A percentile compares a stretch with the other conserved stretches of the same genome.
These are phyloP conservation scores for Fusarium robinianum DNA, from an alignment of 2,329 filamentous ascomycete species.

Conservation along the genomic window DNA sequence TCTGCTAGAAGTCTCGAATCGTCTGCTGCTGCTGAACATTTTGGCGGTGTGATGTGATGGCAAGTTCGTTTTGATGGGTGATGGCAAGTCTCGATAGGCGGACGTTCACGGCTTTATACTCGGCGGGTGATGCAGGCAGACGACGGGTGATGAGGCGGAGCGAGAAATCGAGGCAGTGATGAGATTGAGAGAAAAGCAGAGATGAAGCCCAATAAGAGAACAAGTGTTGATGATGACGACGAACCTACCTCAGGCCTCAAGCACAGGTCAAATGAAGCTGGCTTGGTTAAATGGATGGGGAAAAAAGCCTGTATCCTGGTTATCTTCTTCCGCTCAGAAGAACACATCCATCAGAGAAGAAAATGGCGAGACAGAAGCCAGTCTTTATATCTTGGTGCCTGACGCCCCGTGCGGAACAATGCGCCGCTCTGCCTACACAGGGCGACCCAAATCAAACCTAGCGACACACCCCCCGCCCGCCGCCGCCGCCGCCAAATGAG, in stretches of 20 bases:
- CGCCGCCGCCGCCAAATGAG: slow-evolving; percentile 14
- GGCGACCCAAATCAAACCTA: too few relatives aligned
- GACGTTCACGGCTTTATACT: slow-evolving; percentile 17
- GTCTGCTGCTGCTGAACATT: slow-evolving; percentile 54
- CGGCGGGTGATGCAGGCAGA: too few relatives aligned
- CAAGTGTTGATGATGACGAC: slow-evolving; percentile 17
- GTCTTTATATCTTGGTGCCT: slow-evolving; percentile 36
- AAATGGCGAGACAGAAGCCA: slow-evolving; percentile 16
- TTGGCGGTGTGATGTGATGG: slow-evolving; percentile 12
- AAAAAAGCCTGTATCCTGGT: slow-evolving; percentile 28
- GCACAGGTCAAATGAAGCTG: slow-evolving; percentile 19
- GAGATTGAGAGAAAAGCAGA: slow-evolving; percentile 10
- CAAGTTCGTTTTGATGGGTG: not conserved
- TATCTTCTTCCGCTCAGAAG: slow-evolving; percentile 7
- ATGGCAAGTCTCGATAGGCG: slow-evolving; percentile 15
- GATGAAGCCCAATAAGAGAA: slow-evolving; percentile 20
- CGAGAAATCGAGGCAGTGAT: slow-evolving; percentile 5
- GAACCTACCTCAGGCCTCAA: slow-evolving; percentile 43
- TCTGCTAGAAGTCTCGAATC: slow-evolving; percentile 51
- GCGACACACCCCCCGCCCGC: slow-evolving; percentile 28
- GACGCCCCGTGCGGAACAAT: slow-evolving; percentile 30
- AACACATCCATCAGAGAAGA: slow-evolving; percentile 8
- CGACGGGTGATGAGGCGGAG: too few relatives aligned
- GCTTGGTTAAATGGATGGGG: slow-evolving; percentile 8
- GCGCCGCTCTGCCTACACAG: slow-evolving; percentile 28